Conservation (phyloP, 169 alveolate genomes). For the Cryptosporidium baileyi region DNA sequence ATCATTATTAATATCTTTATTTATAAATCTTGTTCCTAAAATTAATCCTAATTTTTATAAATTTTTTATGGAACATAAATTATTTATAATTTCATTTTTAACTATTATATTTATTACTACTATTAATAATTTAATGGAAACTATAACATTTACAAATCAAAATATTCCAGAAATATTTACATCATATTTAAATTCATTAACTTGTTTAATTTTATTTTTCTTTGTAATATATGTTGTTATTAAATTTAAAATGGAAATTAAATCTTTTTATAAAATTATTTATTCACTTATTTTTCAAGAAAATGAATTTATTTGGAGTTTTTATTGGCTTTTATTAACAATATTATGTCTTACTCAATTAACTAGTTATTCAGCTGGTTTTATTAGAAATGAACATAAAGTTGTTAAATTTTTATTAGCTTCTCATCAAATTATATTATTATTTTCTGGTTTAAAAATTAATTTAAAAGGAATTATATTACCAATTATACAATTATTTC, state of each 20-base stretch:
- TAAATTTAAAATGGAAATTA: not conserved
- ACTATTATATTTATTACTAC: not conserved
- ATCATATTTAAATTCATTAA: not conserved
- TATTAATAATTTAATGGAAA: not conserved
- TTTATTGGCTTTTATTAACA: slow-evolving; percentile 4
- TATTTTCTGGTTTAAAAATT: slow-evolving; percentile 20
- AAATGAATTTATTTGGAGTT: not conserved
- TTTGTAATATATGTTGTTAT: not conserved
- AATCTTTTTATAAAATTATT: not conserved
- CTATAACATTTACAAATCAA: not conserved
- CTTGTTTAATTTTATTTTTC: not conserved
- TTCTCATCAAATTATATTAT: slow-evolving; percentile 5
- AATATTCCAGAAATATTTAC: too few relatives aligned
- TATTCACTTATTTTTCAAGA: not conserved
- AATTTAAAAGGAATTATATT: not conserved
- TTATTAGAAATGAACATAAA: not conserved
- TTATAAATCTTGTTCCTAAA: not conserved
- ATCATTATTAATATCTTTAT: not conserved
- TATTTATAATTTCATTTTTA: not conserved
- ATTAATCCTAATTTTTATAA: not conserved
- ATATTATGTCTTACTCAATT: not conserved
- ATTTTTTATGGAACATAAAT: not conserved
- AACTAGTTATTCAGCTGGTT: slow-evolving; percentile 12
- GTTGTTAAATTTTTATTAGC: slow-evolving; percentile 12
- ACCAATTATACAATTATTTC: slow-evolving; percentile 5